Evolutionary conservation across 352 stramenopile species (phyloP), one percentile per base, ranked within the genome.

Genomic region (Globisporangium cystogenes): DNA sequence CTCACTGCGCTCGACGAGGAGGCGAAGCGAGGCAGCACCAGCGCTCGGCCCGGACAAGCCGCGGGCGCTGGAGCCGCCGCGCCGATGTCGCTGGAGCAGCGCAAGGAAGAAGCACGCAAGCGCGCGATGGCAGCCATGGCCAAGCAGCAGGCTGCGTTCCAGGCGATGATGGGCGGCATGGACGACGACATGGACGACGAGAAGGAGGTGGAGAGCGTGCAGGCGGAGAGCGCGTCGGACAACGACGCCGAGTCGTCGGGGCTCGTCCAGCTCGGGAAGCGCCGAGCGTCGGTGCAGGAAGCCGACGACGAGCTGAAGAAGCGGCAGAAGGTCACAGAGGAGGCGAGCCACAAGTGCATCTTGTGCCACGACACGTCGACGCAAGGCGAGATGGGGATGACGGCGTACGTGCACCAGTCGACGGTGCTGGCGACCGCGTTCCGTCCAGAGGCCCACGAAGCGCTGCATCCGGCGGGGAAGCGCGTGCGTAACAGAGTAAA

Each of bases 351-450:
- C 65, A 90, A 86, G 54, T 95, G 85, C 48, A 95, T 95, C 36
- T 65, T 95, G 26, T 95, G 85, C 42, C 85, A 95, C 57, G 85
- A 95, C 48, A 86, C 63, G 16, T 82, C 77, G n/a, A 73, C 57
- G 24, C 77, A 87, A 53, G 74, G 73, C n/a, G 81, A 93, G 53
- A 91, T 95, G 81, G 83, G 85, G 23, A 81, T 93, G 55, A 79
- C 77, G 15, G 85, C 82, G 7, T 90, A 93, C 47, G 79, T 93
- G 11, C 85, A 95, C 52, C 85, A 95, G 57, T 95, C 85, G 29
- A 95, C 85, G 7, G 85, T 95, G 14, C 56, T 95, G 31, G 82
- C 81, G 11, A 74, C 72, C 26, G 72, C 70, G 16, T 95, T 95
- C 60, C 76, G 85, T 39, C 85, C 85, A 7, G 68, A 88, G 4